Evolutionary conservation across 345 rosid species (phyloP).

Genomic region (Gossypioides kirkii): DNA sequence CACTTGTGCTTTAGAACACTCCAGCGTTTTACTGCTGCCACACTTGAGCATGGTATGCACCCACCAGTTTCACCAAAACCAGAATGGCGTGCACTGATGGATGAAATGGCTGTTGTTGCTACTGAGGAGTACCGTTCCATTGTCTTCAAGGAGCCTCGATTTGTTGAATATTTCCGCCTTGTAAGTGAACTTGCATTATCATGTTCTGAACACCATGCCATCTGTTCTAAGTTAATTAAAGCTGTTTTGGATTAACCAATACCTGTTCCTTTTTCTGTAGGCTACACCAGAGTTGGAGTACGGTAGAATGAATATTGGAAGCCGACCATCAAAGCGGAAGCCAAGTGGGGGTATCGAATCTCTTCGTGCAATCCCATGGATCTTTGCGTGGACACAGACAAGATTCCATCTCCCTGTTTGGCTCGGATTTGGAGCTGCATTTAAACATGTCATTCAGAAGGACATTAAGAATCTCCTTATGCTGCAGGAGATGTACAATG

Average conservation of each 20-base stretch:
- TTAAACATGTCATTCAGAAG: slow-evolving; percentile 60
- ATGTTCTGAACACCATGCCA: background rate
- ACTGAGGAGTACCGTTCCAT: slow-evolving; percentile 84
- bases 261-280: slow-evolving; percentile 33
- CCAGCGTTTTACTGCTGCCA: slow-evolving; percentile 96
- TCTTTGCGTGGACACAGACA: slow-evolving; percentile 99
- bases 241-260: background rate
- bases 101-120: slow-evolving; percentile 90
- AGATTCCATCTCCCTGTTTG: slow-evolving; percentile 97
- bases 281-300: slow-evolving; percentile 98
- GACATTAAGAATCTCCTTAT: slow-evolving; percentile 69
- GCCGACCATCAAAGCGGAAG: slow-evolving; percentile 92
- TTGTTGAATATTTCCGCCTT: slow-evolving; percentile 94
- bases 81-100: slow-evolving; percentile 90
- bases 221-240: background rate
- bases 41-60: slow-evolving; percentile 94
- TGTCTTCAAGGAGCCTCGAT: slow-evolving; percentile 87
- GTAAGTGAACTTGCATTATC: slow-evolving; percentile 38
- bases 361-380: slow-evolving; percentile 99
- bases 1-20: slow-evolving; percentile 92
- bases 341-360: slow-evolving; percentile 96
- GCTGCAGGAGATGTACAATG: slow-evolving; percentile 85
- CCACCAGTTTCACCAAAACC: slow-evolving; percentile 91
- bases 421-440: slow-evolving; percentile 95
- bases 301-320: slow-evolving; percentile 98